phyloP scores from a whole-genome alignment of 2,329 filamentous ascomycete genomes.

The Hawksworthiomyces lignivorus region DNA sequence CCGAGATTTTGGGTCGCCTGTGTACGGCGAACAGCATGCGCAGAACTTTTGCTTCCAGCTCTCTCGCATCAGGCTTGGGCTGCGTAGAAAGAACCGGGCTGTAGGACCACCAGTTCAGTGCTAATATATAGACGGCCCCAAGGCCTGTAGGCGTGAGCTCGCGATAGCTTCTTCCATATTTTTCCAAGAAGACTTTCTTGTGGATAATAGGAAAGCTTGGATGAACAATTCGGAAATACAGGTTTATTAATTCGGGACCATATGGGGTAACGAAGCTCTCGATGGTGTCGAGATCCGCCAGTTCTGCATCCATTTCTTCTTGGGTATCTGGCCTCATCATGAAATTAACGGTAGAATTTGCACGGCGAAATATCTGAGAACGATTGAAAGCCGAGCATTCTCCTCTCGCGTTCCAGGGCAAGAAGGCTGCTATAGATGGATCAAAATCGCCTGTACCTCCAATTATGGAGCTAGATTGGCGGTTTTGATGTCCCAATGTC shows the following conservation, averaged over 20 bases:
- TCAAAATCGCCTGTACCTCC: too few relatives aligned
- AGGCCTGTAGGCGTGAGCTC: conserved; percentile 68
- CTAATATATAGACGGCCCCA: conserved; percentile 47
- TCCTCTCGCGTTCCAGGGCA: too few relatives aligned
- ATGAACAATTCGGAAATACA: conserved; percentile 77
- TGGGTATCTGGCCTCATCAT: too few relatives aligned
- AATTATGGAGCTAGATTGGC: too few relatives aligned
- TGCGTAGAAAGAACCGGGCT: conserved; percentile 33
- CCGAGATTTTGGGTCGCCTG: conserved; percentile 32
- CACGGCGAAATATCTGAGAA: too few relatives aligned
- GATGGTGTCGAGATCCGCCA: conserved; percentile 9
- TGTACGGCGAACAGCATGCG: conserved; percentile 26
- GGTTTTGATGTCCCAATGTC: too few relatives aligned
- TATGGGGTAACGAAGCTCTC: conserved; percentile 57
- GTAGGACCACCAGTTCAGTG: conserved; percentile 48
- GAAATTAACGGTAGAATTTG: too few relatives aligned
- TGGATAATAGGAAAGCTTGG: conserved; percentile 77
- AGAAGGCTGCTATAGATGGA: too few relatives aligned
- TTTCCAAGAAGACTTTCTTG: conserved; percentile 71
- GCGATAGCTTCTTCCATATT: conserved; percentile 63
- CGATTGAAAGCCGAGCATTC: too few relatives aligned
- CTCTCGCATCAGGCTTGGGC: conserved; percentile 28
- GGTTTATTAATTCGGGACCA: conserved; percentile 66
- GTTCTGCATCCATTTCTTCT: too few relatives aligned
- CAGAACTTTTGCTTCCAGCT: conserved; percentile 25